Conservation (phyloP, 306 rosid species). For the Arachis hypogaea region DNA sequence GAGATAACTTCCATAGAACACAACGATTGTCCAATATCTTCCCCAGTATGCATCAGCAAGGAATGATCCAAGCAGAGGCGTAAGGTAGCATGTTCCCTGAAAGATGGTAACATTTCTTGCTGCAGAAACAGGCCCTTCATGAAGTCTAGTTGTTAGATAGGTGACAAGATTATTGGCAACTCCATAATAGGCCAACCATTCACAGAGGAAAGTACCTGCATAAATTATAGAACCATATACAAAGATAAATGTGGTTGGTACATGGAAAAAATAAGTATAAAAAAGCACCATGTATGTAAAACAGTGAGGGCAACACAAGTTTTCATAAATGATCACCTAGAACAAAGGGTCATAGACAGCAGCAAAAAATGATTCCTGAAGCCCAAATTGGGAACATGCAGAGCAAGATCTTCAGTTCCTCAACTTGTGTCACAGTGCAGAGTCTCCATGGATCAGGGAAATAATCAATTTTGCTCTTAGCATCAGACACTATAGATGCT, state of each 20-base stretch:
- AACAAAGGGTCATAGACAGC: slow-evolving; percentile 34
- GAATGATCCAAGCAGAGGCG: slow-evolving; percentile 87
- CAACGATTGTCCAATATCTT: slow-evolving; percentile 85
- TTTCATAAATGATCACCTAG: slow-evolving; percentile 48
- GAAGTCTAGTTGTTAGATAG: slow-evolving; percentile 71
- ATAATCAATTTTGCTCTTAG: too few relatives aligned
- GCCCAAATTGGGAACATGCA: too few relatives aligned
- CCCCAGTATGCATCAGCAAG: slow-evolving; percentile 97
- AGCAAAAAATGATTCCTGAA: too few relatives aligned
- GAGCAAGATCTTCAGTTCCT: too few relatives aligned
- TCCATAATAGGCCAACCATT: slow-evolving; percentile 86
- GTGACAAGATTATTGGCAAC: slow-evolving; percentile 80
- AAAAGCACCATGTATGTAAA: slow-evolving; percentile 2
- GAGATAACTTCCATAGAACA: slow-evolving; percentile 66
- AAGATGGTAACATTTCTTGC: slow-evolving; percentile 87
- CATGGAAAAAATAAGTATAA: too few relatives aligned
- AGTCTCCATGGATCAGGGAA: too few relatives aligned
- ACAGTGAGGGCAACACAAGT: background rate
- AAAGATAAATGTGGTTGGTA: too few relatives aligned
- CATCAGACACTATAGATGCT: too few relatives aligned
- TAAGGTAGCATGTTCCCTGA: slow-evolving; percentile 90
- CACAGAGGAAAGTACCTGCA: slow-evolving; percentile 82
- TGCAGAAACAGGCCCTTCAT: slow-evolving; percentile 72
- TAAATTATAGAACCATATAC: background rate
- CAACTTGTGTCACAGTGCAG: too few relatives aligned